These are phyloP conservation scores for Carex parvula DNA, from an alignment of 176 grass and related monocot genomes.

Conservation along the genomic window DNA sequence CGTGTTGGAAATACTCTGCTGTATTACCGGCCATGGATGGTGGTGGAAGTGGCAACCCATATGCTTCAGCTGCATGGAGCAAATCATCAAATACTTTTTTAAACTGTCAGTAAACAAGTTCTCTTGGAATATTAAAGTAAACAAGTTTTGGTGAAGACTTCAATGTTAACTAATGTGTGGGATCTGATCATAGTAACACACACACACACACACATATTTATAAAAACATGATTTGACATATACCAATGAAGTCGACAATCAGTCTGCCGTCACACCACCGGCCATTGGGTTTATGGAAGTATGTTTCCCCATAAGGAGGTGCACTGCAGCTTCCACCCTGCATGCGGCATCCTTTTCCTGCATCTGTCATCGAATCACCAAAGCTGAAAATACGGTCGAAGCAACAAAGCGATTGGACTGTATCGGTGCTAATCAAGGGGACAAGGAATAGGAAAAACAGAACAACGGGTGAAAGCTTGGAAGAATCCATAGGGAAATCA, in stretches of 20 bases:
- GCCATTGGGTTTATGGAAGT: constrained; percentile 7
- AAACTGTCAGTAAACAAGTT: too few relatives aligned
- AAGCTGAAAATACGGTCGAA: constrained; percentile 19
- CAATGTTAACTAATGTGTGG: neutral
- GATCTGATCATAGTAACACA: neutral
- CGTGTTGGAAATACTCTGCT: neutral
- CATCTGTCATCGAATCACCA: constrained; percentile 11
- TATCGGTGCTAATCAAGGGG: neutral
- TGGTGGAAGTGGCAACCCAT: neutral
- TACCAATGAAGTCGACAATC: constrained; percentile 24
- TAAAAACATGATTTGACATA: neutral
- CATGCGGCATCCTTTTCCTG: neutral
- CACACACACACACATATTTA: neutral
- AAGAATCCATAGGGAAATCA: neutral
- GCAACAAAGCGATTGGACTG: neutral
- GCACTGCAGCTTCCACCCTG: too few relatives aligned
- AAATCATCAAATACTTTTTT: neutral
- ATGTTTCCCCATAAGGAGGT: constrained; percentile 25
- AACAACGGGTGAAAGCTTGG: too few relatives aligned
- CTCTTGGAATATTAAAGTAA: neutral
- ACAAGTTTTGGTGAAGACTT: neutral
- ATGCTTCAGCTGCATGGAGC: neutral
- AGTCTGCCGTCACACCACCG: constrained; percentile 4
- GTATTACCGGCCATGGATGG: neutral
- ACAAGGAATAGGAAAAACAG: too few relatives aligned